Evolutionary conservation across 2,329 filamentous ascomycete species (phyloP), one percentile per base, ranked within the genome.

Genomic region (Sclerotinia subarctica): DNA sequence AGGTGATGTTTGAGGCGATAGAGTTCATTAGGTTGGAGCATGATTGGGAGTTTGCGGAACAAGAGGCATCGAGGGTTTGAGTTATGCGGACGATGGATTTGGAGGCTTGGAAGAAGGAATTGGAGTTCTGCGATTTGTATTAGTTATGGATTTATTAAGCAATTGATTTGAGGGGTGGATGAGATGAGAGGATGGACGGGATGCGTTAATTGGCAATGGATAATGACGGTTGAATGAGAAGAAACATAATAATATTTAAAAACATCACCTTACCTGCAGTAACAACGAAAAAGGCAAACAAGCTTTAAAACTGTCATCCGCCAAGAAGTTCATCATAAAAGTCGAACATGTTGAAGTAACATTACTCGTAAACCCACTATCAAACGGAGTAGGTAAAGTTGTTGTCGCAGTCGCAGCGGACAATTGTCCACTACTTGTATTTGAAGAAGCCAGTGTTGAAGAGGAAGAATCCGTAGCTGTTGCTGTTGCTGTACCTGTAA

Each of bases 231-330:
- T 42, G 21, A 57, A 38, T 24, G n/a, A 42, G n/a, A 57, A 10
- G 10, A 49, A 24, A 38, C 3, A n/a, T 11, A 49, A 49, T 6
- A 5, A 38, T 13, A 49, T 5, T 0, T 24, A 2, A 15, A 38
- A 29, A 44, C 2, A 26, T 21, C 42, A 7, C 24, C 85, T 76
- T 80, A 92, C 91, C 82, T 91, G 87, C 13, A 98, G 82, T 72
- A 98, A 85, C 74, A 97, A 83, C 1, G 94, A 97, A 68, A 97
- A 83, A 0, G 94, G 92, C 72, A 94, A 87, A 80, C 94, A 98
- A 64, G 84, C 35, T 64, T 74, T 73, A 69, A 78, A 78, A 24
- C 71, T 74, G 11, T 64, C 64, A 64, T 75, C 74, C 19, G 66
- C 52, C 46, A 77, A 73, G 70, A 78, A 76, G 29, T 49, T 63